phyloP scores from a whole-genome alignment of 352 stramenopile genomes.

The Globisporangium paddicum region DNA sequence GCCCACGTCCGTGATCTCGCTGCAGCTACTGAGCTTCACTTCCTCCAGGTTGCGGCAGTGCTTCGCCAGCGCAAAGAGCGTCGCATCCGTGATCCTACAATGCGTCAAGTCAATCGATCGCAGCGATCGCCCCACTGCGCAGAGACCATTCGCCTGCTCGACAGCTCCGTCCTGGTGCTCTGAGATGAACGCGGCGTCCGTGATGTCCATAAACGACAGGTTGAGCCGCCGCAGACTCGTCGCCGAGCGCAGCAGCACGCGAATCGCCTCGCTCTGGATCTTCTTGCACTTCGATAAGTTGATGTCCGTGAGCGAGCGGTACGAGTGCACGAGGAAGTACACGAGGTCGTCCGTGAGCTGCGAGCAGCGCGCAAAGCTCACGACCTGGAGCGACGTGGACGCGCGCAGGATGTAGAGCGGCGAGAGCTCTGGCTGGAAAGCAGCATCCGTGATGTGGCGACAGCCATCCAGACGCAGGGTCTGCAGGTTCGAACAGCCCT shows the following conservation, averaged over 20 bases:
- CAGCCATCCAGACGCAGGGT: conserved; percentile 80
- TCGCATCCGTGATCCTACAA: conserved; percentile 62
- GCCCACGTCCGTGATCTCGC: conserved; percentile 72
- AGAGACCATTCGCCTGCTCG: conserved; percentile 35
- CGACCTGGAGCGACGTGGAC: conserved; percentile 69
- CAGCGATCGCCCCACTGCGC: conserved; percentile 41
- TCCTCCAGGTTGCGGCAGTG: conserved; percentile 64
- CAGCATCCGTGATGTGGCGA: conserved; percentile 82
- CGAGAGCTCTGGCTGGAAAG: conserved; percentile 81
- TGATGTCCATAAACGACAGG: conserved; percentile 83
- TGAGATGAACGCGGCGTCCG: conserved; percentile 58
- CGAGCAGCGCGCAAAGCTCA: conserved; percentile 79
- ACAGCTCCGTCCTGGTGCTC: conserved; percentile 18
- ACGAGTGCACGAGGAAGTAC: conserved; percentile 75
- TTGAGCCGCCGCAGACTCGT: conserved; percentile 60
- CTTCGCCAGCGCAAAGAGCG: conserved; percentile 54
- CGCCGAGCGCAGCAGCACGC: conserved; percentile 54
- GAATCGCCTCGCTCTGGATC: conserved; percentile 75
- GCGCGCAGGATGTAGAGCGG: conserved; percentile 61
- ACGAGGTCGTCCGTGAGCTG: conserved; percentile 77
- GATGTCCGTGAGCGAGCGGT: conserved; percentile 66
- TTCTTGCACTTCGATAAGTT: conserved; percentile 84
- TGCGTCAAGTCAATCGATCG: conserved; percentile 68
- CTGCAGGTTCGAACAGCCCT: conserved; percentile 72
- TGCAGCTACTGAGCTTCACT: conserved; percentile 71